Percentiles rank a stretch among this genome's conserved stretches.
Evolutionary conservation across 2,329 filamentous ascomycete genomes (phyloP).

Genomic region (Fusarium camptoceras): DNA sequence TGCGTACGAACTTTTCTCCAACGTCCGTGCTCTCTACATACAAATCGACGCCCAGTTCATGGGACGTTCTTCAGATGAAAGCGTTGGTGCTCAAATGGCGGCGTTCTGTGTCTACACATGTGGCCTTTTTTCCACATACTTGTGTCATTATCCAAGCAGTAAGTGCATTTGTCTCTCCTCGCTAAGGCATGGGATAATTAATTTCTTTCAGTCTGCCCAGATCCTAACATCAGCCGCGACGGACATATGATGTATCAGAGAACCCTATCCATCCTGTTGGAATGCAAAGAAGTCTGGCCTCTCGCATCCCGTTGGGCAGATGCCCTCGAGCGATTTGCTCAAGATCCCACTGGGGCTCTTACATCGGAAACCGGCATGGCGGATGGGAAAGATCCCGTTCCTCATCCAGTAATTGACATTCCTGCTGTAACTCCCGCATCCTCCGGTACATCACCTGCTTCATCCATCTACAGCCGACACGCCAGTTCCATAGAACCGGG

Average conservation of each 20-base stretch:
- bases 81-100: slow-evolving; percentile 65
- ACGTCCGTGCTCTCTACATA: slow-evolving; percentile 60
- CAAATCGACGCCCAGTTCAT: slow-evolving; percentile 65
- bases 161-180: slow-evolving; percentile 34
- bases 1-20: slow-evolving; percentile 61
- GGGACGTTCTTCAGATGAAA: slow-evolving; percentile 59
- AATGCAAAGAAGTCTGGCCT: slow-evolving; percentile 64
- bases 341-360: slow-evolving; percentile 56
- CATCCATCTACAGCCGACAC: slow-evolving; percentile 28
- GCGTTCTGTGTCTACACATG: slow-evolving; percentile 68
- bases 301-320: slow-evolving; percentile 65
- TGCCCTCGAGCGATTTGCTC: slow-evolving; percentile 60
- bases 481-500: slow-evolving; percentile 23
- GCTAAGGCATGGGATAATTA: slow-evolving; percentile 5
- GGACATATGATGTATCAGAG: slow-evolving; percentile 61
- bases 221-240: slow-evolving; percentile 53
- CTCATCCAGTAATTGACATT: slow-evolving; percentile 34
- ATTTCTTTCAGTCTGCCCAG: slow-evolving; percentile 56
- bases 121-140: slow-evolving; percentile 63
- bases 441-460: slow-evolving; percentile 34
- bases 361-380: slow-evolving; percentile 62
- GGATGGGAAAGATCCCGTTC: slow-evolving; percentile 56
- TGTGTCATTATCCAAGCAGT: slow-evolving; percentile 64
- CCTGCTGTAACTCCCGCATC: slow-evolving; percentile 29
- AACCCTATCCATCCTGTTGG: slow-evolving; percentile 59